Evolutionary conservation across 768 basidiomycete species (phyloP), one percentile per base, ranked within the genome.

Genomic region (Phlebiopsis flavidoalba): DNA sequence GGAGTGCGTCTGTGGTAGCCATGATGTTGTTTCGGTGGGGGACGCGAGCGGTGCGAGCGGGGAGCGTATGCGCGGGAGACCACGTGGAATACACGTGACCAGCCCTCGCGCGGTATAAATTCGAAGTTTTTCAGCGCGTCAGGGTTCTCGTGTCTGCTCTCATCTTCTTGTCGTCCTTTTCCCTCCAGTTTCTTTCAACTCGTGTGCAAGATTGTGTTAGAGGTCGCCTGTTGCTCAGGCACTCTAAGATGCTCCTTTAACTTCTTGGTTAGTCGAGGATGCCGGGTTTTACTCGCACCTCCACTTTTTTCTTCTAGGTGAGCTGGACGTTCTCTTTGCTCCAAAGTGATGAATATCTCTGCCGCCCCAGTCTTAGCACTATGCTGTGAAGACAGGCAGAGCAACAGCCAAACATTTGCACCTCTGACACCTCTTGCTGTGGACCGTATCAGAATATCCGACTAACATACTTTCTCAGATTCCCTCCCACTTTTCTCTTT

Each of bases 1-100:
- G 72, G 15, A 91, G 74, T 22, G 83, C 69, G 67, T 91, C 88
- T 8, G 64, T 60, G 43, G 67, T 55, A 59, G 59, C 66, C 48
- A 61, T 69, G 33, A 58, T 51, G 21, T 60, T 31, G 26, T 31
- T 31, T 33, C 14, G 7, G 49, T 37, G 31, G 10, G 49, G 17
- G n/a, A 53, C 49, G 36, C 37, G 49, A 58, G 46, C 46, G 14
- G 12, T 21, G n/a, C 45, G 57, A 33, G 57, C 6, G 33, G 57
- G n/a, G 26, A 24, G 21, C 17, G 52, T 15, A 43, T 17, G 45
- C 57, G 22, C 11, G 22, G 15, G 12, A 21, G 15, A 40, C 40
- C 40, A 43, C 59, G 59, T 51, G 35, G 46, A 50, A 19, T 8
- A 1, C 59, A 53, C 49, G 52, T 52, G 59, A 35, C n/a, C 8